Conservation (phyloP, 306 rosid species). For the Rosa persica region DNA sequence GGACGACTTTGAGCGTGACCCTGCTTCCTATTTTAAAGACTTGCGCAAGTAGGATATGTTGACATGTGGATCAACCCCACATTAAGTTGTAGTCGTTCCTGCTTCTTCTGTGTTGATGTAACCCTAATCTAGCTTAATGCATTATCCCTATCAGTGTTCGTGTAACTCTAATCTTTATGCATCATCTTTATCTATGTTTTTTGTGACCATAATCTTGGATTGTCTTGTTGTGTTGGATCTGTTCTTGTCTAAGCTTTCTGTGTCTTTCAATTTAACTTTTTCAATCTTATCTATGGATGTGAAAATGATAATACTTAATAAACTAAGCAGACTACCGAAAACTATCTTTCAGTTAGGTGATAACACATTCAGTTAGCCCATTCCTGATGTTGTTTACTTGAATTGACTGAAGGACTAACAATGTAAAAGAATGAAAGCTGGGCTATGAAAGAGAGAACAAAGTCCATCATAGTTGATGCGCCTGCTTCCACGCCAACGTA, state of each 20-base stretch:
- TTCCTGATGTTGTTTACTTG: too few species aligned
- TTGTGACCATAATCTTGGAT: neutral
- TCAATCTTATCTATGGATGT: neutral
- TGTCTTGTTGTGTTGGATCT: neutral
- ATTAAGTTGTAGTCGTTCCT: too few species aligned
- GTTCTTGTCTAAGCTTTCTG: neutral
- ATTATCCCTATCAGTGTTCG: too few species aligned
- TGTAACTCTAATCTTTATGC: too few species aligned
- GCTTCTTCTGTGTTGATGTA: too few species aligned
- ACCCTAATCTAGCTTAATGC: too few species aligned
- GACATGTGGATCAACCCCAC: too few species aligned
- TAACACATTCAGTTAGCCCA: too few species aligned
- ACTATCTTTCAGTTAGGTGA: too few species aligned
- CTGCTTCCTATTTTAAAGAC: conserved; percentile 21
- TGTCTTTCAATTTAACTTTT: too few species aligned
- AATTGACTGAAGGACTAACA: too few species aligned
- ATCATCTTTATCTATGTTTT: neutral
- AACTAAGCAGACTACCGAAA: too few species aligned
- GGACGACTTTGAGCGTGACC: conserved; percentile 27
- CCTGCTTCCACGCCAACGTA: neutral
- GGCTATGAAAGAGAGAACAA: neutral
- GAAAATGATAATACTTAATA: neutral
- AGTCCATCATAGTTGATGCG: neutral
- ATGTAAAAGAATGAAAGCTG: neutral
- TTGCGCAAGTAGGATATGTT: conserved; percentile 13